Evolutionary conservation across 2,329 filamentous ascomycete species (phyloP).

Genomic region (Magnaporthales sp.): DNA sequence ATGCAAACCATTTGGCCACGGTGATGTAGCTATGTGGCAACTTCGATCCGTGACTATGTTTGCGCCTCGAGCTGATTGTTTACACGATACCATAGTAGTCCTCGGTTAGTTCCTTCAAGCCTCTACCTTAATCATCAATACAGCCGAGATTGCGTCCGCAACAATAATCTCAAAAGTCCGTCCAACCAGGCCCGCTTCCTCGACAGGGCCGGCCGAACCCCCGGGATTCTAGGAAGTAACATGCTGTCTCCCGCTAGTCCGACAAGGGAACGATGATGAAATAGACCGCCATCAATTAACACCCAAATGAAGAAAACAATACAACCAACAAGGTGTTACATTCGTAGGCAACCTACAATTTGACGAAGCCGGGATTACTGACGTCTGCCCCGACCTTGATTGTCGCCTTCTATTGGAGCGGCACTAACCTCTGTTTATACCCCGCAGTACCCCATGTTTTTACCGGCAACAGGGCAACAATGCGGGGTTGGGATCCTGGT

Average conservation of each 20-base stretch:
- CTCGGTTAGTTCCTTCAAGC: neutral
- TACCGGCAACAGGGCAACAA: neutral
- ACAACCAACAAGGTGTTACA: neutral
- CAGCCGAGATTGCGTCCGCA: neutral
- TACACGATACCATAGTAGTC: neutral
- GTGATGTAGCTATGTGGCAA: neutral
- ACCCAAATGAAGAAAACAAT: neutral
- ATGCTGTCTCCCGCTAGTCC: neutral
- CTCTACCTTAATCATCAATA: neutral
- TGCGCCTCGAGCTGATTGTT: neutral
- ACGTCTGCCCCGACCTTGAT: neutral
- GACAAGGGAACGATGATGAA: neutral
- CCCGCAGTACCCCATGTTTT: neutral
- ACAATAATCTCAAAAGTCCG: neutral
- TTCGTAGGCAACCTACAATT: neutral
- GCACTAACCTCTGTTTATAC: neutral
- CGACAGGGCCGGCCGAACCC: neutral
- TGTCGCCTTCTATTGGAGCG: neutral
- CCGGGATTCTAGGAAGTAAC: neutral
- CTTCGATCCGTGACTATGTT: neutral
- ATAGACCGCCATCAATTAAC: neutral
- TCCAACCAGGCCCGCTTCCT: neutral
- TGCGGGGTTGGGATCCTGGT: neutral
- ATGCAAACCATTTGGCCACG: neutral
- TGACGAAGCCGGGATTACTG: neutral